These are phyloP conservation scores for Thelonectria discophora DNA, from an alignment of 2,329 filamentous ascomycete species.

Conservation along the genomic window DNA sequence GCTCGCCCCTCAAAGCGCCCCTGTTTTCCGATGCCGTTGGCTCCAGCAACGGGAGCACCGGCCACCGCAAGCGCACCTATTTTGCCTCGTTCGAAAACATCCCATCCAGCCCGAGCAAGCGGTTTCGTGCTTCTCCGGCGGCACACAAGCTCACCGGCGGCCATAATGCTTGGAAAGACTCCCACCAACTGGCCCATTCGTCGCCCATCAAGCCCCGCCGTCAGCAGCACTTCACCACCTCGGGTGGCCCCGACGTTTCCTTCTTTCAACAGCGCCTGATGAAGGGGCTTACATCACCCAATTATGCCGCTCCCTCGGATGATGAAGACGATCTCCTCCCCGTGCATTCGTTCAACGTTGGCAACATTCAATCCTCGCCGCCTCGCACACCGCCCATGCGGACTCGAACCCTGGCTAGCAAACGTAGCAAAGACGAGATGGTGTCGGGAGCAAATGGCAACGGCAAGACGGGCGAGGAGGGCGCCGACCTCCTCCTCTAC, in stretches of 20 bases:
- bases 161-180: constrained; percentile 77
- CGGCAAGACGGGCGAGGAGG: constrained; percentile 77
- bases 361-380: constrained; percentile 77
- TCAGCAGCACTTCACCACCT: constrained; percentile 77
- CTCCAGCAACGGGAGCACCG: constrained; percentile 73
- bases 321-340: constrained; percentile 87
- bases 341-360: constrained; percentile 74
- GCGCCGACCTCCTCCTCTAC: constrained; percentile 82
- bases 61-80: constrained; percentile 71
- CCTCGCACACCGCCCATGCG: constrained; percentile 83
- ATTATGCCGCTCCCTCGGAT: constrained; percentile 72
- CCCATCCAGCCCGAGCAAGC: constrained; percentile 70
- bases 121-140: constrained; percentile 71
- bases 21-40: constrained; percentile 86
- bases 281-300: constrained; percentile 67
- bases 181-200: constrained; percentile 80
- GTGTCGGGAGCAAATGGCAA: constrained; percentile 49
- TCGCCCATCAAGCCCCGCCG: constrained; percentile 84
- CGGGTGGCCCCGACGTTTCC: constrained; percentile 76
- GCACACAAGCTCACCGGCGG: constrained; percentile 65
- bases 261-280: constrained; percentile 79
- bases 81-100: constrained; percentile 65
- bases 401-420: constrained; percentile 57
- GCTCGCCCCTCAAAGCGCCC: constrained; percentile 83
- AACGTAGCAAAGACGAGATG: constrained; percentile 59